Evolutionary conservation across 208 protist species (phyloP), one percentile per base, ranked within the genome.

Genomic region (Leishmania aethiopica): DNA sequence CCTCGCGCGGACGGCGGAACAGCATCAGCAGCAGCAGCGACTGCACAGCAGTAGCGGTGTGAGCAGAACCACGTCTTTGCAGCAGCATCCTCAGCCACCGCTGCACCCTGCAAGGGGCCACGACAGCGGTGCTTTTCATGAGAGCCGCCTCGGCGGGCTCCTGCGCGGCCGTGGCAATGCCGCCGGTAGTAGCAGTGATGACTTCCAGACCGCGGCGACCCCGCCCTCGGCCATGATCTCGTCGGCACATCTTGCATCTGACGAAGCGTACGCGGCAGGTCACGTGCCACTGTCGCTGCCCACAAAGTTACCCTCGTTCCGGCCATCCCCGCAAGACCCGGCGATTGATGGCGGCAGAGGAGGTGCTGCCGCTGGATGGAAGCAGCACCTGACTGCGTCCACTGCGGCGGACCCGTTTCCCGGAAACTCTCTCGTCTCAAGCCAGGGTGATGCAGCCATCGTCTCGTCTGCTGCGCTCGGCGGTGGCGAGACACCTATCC

Each of bases 221-320:
- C 42, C 42, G 42, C 70, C 42, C n/a, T 74, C 45, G 22, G 47
- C 3, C 70, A 55, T 53, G 42, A 42, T 51, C 73, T 62, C 73
- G 5, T 77, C 73, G 15, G 28, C 73, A 77, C 73, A 77, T 59
- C 35, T 53, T 10, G 70, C 70, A 53, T 53, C 70, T 74, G 15
- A 51, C 70, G 72, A 75, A n/a, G 4, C 51, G n/a, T 51, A 75
- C 62, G 57, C 72, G 6, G 32, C 3, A 4, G 32, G 37, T 0
- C 53, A 40, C 53, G 64, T 71, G 19, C 60, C 82, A 11, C 77
- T 85, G 8, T 66, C 77, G 22, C 59, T 85, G 22, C 82, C 82
- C 6, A 79, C 82, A 51, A 85, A 85, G 77, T 73, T 85, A 51
- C 82, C 82, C 6, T 85, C 82, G 6, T 81, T 81, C 72, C 77